phyloP scores from a whole-genome alignment of 2,329 filamentous ascomycete species.

The Chaetomium sp. region DNA sequence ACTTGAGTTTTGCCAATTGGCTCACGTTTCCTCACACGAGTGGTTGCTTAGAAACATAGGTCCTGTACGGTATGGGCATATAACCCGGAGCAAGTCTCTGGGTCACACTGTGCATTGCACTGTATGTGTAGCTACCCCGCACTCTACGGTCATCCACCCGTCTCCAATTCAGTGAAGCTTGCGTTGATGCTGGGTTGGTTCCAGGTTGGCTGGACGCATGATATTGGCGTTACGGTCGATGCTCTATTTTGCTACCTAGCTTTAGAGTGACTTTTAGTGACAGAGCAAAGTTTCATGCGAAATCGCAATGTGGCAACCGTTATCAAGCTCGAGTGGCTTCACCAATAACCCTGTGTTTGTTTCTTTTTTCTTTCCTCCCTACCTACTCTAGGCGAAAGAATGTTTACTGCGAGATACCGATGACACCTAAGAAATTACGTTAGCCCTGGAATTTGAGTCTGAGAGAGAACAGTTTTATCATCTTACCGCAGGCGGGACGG shows the following conservation, averaged over 20 bases:
- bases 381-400: background rate
- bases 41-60: too few species aligned
- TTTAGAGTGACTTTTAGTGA: background rate
- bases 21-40: too few species aligned
- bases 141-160: background rate
- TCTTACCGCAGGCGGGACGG: slow-evolving; percentile 79
- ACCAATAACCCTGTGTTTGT: background rate
- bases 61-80: too few species aligned
- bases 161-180: too few species aligned
- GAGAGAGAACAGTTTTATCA: background rate
- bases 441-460: slow-evolving; percentile 7
- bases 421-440: slow-evolving; percentile 58
- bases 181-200: too few species aligned
- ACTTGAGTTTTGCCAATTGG: too few species aligned
- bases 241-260: background rate
- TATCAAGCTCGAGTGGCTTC: background rate
- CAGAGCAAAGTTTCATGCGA: too few species aligned
- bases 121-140: background rate
- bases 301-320: background rate
- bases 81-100: too few species aligned
- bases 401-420: slow-evolving; percentile 72
- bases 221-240: too few species aligned
- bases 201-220: too few species aligned
- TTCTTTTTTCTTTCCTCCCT: background rate
- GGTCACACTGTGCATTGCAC: background rate